These are phyloP conservation scores for Boletales sp. DNA, from an alignment of 768 basidiomycete species.

Conservation along the genomic window DNA sequence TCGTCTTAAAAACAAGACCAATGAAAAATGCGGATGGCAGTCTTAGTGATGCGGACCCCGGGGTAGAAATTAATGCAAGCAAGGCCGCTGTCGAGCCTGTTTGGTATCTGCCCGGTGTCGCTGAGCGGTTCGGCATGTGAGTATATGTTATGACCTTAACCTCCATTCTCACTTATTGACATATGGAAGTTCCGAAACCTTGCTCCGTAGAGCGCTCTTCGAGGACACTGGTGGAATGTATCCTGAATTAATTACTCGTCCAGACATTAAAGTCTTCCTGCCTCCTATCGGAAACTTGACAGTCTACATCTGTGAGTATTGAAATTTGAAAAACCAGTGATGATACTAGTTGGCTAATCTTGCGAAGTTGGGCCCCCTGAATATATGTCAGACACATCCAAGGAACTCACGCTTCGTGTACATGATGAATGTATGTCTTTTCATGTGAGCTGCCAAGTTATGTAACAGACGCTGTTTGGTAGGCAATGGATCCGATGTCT, in stretches of 20 bases:
- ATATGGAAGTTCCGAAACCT: slow-evolving; percentile 62
- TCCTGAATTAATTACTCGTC: slow-evolving; percentile 91
- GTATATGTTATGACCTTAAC: slow-evolving; percentile 23
- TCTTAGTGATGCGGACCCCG: slow-evolving; percentile 53
- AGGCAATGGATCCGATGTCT: slow-evolving; percentile 95
- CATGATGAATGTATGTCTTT: slow-evolving; percentile 86
- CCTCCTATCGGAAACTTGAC: slow-evolving; percentile 92
- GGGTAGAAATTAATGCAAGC: slow-evolving; percentile 83
- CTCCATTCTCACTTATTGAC: neutral
- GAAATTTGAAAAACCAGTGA: slow-evolving; percentile 1
- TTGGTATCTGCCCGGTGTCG: slow-evolving; percentile 93
- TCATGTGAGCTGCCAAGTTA: neutral
- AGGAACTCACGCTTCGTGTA: slow-evolving; percentile 82
- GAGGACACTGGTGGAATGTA: slow-evolving; percentile 97
- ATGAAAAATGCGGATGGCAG: slow-evolving; percentile 62
- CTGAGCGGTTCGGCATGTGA: slow-evolving; percentile 89
- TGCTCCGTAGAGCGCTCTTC: slow-evolving; percentile 87
- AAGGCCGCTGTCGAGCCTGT: slow-evolving; percentile 97
- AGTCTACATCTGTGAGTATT: slow-evolving; percentile 78
- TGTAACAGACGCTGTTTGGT: neutral
- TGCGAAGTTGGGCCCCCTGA: slow-evolving; percentile 75
- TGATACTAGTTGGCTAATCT: slow-evolving; percentile 2
- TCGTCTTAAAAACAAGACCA: slow-evolving; percentile 70
- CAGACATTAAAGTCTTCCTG: slow-evolving; percentile 93
- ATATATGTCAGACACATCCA: slow-evolving; percentile 67